Evolutionary conservation across 805 yeast genomes (phyloP), one percentile per base, ranked within the genome.

Genomic region (Zygosaccharomyces siamensis): DNA sequence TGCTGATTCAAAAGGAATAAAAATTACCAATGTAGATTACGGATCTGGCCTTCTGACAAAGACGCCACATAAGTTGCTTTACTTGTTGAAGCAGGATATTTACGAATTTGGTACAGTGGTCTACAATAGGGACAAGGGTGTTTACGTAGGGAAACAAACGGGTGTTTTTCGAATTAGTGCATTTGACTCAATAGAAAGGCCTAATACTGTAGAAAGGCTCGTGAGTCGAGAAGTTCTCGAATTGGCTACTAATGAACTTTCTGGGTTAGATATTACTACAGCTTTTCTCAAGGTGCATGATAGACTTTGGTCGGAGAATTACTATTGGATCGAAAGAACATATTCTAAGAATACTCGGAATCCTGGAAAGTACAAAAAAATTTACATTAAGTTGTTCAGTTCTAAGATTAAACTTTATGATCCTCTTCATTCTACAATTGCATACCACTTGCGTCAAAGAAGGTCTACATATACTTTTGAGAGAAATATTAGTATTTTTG

Each of bases 91-190:
- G 50, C 80, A 78, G 18, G 82, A 88, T 4, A 74, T 89, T 43
- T 79, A 80, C 45, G 85, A 86, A 51, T 87, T 89, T 67, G 97
- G 96, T 4, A 93, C 89, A 64, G 89, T 83, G 61, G 78, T 84
- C 44, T 86, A 78, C 62, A 95, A 92, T 65, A 70, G 77, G 5
- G 67, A 68, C 7, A 73, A 74, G 24, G 76, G 77, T 2, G 83
- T 82, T 50, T 79, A 78, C 45, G 74, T 84, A 12, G 82, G 86
- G 5, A 84, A 89, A 61, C 99, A 93, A 64, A 80, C 86, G 42
- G 99, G 99, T 32, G 84, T 89, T 4, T 85, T 93, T 61, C 72
- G 98, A 52, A 82, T 90, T 11, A 90, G 93, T 66, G 87, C 97
- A 54, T 76, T 93, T 54, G 96, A 87, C 64, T 88, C 97, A 53